A percentile compares a stretch with the other conserved stretches of the same genome.
These are phyloP conservation scores for Paramecium octaurelia DNA, from an alignment of 73 alveolate species.

Conservation along the genomic window DNA sequence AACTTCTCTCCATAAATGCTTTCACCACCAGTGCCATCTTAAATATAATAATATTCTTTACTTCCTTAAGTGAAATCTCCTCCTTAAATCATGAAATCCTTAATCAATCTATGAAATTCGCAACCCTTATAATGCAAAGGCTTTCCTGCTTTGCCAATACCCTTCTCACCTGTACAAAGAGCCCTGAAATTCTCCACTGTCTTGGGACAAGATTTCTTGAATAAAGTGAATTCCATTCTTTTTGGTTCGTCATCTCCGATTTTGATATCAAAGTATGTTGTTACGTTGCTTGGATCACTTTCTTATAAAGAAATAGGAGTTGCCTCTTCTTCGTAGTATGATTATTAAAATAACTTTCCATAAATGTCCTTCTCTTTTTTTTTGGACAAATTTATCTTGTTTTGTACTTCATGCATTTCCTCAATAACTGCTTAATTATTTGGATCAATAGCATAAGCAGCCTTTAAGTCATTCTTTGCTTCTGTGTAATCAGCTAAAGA, in stretches of 20 bases:
- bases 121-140: conserved; percentile 80
- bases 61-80: conserved; percentile 88
- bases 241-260: conserved; percentile 78
- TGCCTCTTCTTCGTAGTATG: conserved; percentile 86
- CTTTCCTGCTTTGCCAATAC: conserved; percentile 67
- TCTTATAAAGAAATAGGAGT: not conserved
- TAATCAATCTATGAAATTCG: conserved; percentile 85
- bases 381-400: conserved; percentile 62
- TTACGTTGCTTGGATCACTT: conserved; percentile 74
- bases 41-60: not conserved
- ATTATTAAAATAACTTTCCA: conserved; percentile 73
- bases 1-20: conserved; percentile 89
- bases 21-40: conserved; percentile 90
- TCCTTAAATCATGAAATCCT: conserved; percentile 87
- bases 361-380: conserved; percentile 70
- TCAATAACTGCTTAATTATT: conserved; percentile 71
- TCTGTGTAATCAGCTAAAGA: conserved; percentile 67
- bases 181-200: conserved; percentile 98
- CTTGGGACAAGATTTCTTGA: conserved; percentile 86
- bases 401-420: conserved; percentile 63
- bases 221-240: conserved; percentile 93
- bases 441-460: conserved; percentile 76
- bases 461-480: conserved; percentile 71
- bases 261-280: conserved; percentile 86
- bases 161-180: conserved; percentile 98